These are phyloP conservation scores for Xylariaceae sp. DNA, from an alignment of 2,329 filamentous ascomycete species.

Conservation along the genomic window DNA sequence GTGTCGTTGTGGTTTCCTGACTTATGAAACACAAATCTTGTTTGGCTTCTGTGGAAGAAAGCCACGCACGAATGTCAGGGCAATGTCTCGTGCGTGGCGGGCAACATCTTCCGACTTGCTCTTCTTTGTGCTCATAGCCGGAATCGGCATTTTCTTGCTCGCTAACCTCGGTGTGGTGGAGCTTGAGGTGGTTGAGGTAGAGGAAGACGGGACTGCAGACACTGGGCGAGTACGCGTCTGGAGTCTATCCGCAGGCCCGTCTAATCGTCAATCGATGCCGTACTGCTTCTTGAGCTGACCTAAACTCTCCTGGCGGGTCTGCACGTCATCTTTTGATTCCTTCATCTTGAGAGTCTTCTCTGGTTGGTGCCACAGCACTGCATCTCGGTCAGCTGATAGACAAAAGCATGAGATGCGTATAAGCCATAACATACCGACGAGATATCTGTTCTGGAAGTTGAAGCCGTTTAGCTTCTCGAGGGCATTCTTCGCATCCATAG, in stretches of 20 bases:
- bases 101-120: conserved; percentile 29
- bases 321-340: conserved; percentile 91
- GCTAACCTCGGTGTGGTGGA: conserved; percentile 25
- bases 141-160: conserved; percentile 26
- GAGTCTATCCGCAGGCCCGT: conserved; percentile 57
- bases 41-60: conserved; percentile 31
- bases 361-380: conserved; percentile 60
- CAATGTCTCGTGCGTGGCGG: conserved; percentile 30
- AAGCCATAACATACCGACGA: conserved; percentile 68
- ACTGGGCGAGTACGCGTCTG: conserved; percentile 40
- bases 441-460: conserved; percentile 99
- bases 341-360: conserved; percentile 73
- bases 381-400: conserved; percentile 8
- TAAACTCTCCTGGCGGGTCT: conserved; percentile 92
- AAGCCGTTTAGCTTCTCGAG: conserved; percentile 99
- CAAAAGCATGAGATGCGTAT: conserved; percentile 5
- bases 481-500: conserved; percentile 96
- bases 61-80: conserved; percentile 31
- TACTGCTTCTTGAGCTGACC: conserved; percentile 97
- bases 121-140: conserved; percentile 28
- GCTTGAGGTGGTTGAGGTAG: conserved; percentile 31
- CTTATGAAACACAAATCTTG: conserved; percentile 33
- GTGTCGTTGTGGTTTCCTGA: conserved; percentile 15
- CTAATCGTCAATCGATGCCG: conserved; percentile 93
- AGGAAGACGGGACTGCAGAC: conserved; percentile 59